Evolutionary conservation across 106 monocot species (phyloP), one percentile per base, ranked within the genome.

Genomic region (Dactylorhiza incarnata): DNA sequence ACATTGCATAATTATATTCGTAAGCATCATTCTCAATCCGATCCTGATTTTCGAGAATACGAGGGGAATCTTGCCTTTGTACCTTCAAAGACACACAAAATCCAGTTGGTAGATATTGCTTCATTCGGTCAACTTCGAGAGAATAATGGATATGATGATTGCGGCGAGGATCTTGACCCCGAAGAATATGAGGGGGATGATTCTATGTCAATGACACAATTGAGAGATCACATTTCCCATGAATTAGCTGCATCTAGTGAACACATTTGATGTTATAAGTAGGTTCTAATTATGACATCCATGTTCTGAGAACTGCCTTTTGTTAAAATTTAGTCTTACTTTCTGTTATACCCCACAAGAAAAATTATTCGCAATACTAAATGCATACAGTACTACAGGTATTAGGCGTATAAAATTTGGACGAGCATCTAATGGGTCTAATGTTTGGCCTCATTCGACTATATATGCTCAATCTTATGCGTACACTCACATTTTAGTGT

Each of bases 161-260:
- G 29, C 26, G 29, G 17, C 13, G 66, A 66, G 26, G 29, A 26
- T 26, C 9, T 24, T 37, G 9, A 26, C 8, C 10, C 10, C 17
- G 14, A 26, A 10, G 66, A 25, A 25, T 6, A 68, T 68, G 68
- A 68, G 52, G 52, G 52, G 10, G 44, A 16, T 68, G 12, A 14
- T 45, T 0, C 7, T 9, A 29, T 15, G 45, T 68, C 68, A 44
- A 68, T 68, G 68, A 15, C 68, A 45, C 66, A 66, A 17, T 44
- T 68, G 68, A 44, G 68, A 68, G 68, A 68, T 68, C 68, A 25
- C 11, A 68, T 68, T 68, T 29, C 68, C 37, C 45, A 44, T 68
- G 68, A 68, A 45, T 68, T 68, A 45, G 68, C 68, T 45, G 24
- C 68, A 68, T 45, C 15, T 16, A 14, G 14, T 44, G 29, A 5